Base-by-base conservation (phyloP, 2,329 filamentous ascomycete species). In the Colletotrichum tropicicola region DNA sequence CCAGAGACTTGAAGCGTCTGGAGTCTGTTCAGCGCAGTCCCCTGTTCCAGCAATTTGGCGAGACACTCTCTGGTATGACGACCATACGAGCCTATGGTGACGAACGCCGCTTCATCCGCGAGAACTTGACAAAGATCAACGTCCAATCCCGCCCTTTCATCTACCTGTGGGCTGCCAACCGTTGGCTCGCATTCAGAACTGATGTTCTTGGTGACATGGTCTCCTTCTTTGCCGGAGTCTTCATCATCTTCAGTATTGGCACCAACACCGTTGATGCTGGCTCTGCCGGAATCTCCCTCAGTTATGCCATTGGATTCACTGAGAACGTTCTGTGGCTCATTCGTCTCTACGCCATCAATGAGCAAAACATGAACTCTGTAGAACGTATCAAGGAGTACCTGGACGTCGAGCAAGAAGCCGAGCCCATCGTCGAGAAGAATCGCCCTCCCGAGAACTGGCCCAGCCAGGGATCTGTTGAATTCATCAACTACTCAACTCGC, bases 281-380 rank as follows among this genome's bases (percentile, higher is more conserved):
- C 68, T 92, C 94, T 51, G 96, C 95, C 30, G 96, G 96, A 82
- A 87, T 99, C 67, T 97, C 96, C 5, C 83, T 99, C 72, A 97
- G 93, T 53, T 99, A 99, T 73, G 96, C 96, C 15, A 93, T 99
- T 70, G 95, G 93, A 1, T 99, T 99, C 73, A 97, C 94, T 0
- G 96, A 99, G 77, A 98, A 97, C 70, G 92, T 99, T 6, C 82
- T 99, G 17, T 99, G 96, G 96, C 89, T 98, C 59, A 94, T 99
- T 28, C 91, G 96, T 48, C 85, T 98, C 13, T 99, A 99, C 76
- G 91, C 94, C 0, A 89, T 92, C 74, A 98, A 98, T 73, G 96
- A 99, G 80, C 96, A 99, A 79, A 98, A 98, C 79, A 98, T 99
- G 96, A 99, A 99, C 79, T 95, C 95, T 3, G 94, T 98, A 51